Evolutionary conservation across 1,284 basidiomycete species (phyloP), one percentile per base, ranked within the genome.

Genomic region (Ganoderma boninense): DNA sequence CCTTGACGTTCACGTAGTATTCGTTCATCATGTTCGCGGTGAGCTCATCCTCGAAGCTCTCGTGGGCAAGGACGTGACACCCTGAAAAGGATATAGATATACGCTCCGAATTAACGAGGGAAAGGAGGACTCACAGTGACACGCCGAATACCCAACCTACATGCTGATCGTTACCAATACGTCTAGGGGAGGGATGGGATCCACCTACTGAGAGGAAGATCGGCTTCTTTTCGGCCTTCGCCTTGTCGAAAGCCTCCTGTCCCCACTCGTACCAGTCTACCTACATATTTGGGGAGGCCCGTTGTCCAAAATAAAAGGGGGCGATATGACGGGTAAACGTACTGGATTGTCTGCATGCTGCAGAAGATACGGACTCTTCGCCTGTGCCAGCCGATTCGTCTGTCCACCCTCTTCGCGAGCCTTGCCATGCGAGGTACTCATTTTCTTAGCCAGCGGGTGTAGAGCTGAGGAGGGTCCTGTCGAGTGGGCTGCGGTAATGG

Each of bases 291-390:
- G 20, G 43, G 32, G 23, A 29, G 20, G 40, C n/a, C 32, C 49
- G 23, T 38, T 6, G 49, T 23, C 23, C 20, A 4, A 14, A 40
- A 18, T 13, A 42, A 13, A 26, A 26, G 8, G 4, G 35, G 11
- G 16, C 11, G 46, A 23, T 4, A 7, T 2, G 6, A 26, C 23
- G 23, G 44, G 18, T 8, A 46, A 4, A 74, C 79, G 73, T 8
- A 84, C 84, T 2, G 84, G 84, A 68, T 85, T 85, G 20, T 81
- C 74, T 46, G 82, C 80, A 72, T 86, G 85, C 69, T 85, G 84
- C 16, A 86, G 74, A 6, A 86, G 76, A 70, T 85, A 86, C 0
- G 84, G 84, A 16, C 83, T 84, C 70, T 82, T 85, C 49, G 83
- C 79, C 4, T 80, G 74, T 2, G 76, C 76, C n/a, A 85, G 69